These are phyloP conservation scores for Marchantia paleacea DNA, from an alignment of 225 moss, liverwort and hornwort genomes.

Conservation along the genomic window DNA sequence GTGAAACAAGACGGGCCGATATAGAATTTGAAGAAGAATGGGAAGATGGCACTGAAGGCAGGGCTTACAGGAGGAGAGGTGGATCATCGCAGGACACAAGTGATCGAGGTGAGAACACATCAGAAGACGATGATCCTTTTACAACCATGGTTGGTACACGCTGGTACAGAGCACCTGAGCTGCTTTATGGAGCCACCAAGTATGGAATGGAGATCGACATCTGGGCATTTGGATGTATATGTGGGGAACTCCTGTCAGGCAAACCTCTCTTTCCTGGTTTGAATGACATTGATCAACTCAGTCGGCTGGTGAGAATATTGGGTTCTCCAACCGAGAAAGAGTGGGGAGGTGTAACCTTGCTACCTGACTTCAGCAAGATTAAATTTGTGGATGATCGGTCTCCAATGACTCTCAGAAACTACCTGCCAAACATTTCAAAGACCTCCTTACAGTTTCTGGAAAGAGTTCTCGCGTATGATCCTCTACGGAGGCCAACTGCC, in stretches of 20 bases:
- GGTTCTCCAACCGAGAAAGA: slow-evolving; percentile 66
- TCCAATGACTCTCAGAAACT: slow-evolving; percentile 53
- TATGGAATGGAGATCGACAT: slow-evolving; percentile 81
- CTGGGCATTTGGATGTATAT: slow-evolving; percentile 89
- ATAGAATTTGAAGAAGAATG: slow-evolving; percentile 31
- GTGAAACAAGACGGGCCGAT: slow-evolving; percentile 14
- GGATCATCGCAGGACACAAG: slow-evolving; percentile 36
- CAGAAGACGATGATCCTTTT: slow-evolving; percentile 57
- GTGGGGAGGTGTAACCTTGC: slow-evolving; percentile 74
- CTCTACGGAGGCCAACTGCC: slow-evolving; percentile 59
- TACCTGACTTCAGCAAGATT: slow-evolving; percentile 93
- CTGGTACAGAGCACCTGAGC: slow-evolving; percentile 97
- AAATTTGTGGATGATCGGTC: slow-evolving; percentile 69
- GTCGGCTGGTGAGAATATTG: slow-evolving; percentile 78
- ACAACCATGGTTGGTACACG: slow-evolving; percentile 92
- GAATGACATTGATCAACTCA: slow-evolving; percentile 91
- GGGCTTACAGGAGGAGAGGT: neutral
- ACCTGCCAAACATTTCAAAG: slow-evolving; percentile 58
- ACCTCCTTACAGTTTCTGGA: slow-evolving; percentile 62
- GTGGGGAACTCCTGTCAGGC: slow-evolving; percentile 81
- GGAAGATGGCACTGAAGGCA: slow-evolving; percentile 29
- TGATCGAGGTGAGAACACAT: slow-evolving; percentile 52
- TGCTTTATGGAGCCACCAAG: slow-evolving; percentile 84
- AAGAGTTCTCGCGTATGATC: slow-evolving; percentile 78
- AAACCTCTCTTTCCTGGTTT: slow-evolving; percentile 84